Base-by-base conservation (phyloP, 108 stramenopile genomes). In the Nannochloropsis oceanica region DNA sequence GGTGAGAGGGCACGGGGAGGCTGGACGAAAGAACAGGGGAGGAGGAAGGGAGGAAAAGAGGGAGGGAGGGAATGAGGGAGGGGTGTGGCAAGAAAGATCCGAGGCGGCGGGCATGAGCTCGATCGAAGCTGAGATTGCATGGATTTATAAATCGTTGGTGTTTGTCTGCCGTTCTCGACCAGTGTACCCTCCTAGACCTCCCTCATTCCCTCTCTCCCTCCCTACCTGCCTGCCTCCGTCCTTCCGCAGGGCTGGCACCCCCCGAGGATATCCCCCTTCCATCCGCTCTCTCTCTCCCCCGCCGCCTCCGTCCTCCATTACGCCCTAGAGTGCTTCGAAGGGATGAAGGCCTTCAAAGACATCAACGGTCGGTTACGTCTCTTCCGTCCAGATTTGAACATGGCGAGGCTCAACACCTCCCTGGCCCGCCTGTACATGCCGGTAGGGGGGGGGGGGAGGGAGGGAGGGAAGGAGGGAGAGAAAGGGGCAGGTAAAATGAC, bases 321-420 rank as follows among this genome's bases (percentile, higher is more conserved):
- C 87, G 96, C 91, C 43, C 89, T 96, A n/a, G 88, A 95, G 90
- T 95, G 95, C 91, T 98, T 98, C 91, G 97, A 98, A 89, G 97
- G 91, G 26, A 90, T 90, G 91, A 92, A 92, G 85, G 91, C 91
- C 13, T 93, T 86, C 85, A 79, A 59, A 42, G 90, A 50, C 22
- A 73, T 73, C 44, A 95, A 89, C 25, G 88, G 81, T 8, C 88
- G 84, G 18, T 79, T 98, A 22, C 91, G 93, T 20, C 88, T 98
- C 26, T 97, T 97, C 88, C 96, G 96, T 26, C 96, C 96, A 13
- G 94, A 98, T 73, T 89, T 90, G 82, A 97, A 97, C 90, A 94
- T 97, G 93, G 89, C 91, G 43, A 92, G 96, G 20, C 89, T 97
- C 34, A 89, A 91, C 43, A 88, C 87, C 79, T 94, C 94, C 44